phyloP scores from a whole-genome alignment of 225 moss, liverwort and hornwort genomes.

The Antitrichia curtipendula region DNA sequence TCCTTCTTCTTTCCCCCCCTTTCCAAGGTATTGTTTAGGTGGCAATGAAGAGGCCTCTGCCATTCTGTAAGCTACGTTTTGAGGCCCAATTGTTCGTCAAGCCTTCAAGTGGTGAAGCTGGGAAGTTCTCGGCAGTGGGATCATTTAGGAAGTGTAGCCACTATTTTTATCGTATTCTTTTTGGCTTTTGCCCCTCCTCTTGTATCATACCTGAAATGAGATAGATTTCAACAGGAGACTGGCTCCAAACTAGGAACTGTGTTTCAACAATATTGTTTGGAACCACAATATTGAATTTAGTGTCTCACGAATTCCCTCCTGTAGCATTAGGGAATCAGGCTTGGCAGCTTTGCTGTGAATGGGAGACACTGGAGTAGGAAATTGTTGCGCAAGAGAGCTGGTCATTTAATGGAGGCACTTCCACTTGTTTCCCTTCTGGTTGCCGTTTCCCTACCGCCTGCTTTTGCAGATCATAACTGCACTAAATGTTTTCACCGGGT shows the following conservation, averaged over 20 bases:
- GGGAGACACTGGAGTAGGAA: neutral
- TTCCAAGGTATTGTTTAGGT: neutral
- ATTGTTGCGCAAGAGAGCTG: neutral
- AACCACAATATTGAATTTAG: neutral
- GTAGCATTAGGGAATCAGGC: neutral
- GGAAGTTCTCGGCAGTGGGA: neutral
- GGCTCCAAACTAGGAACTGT: neutral
- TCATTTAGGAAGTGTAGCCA: neutral
- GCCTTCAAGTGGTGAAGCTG: neutral
- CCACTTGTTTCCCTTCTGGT: neutral
- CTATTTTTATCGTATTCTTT: neutral
- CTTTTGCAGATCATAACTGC: neutral
- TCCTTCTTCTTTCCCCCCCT: no score
- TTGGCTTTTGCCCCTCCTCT: neutral
- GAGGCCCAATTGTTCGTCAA: neutral
- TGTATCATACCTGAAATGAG: constrained; percentile 7
- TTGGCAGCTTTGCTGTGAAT: neutral
- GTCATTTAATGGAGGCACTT: neutral
- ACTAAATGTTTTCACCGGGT: neutral
- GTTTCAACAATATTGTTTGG: neutral
- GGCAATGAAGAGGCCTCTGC: constrained; percentile 10
- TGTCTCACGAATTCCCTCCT: neutral
- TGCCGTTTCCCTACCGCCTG: neutral
- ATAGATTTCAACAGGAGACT: neutral
- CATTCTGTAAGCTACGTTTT: neutral